Evolutionary conservation across 148 eudicot genomes (phyloP), one percentile per base, ranked within the genome.

Genomic region (Camellia japonica): DNA sequence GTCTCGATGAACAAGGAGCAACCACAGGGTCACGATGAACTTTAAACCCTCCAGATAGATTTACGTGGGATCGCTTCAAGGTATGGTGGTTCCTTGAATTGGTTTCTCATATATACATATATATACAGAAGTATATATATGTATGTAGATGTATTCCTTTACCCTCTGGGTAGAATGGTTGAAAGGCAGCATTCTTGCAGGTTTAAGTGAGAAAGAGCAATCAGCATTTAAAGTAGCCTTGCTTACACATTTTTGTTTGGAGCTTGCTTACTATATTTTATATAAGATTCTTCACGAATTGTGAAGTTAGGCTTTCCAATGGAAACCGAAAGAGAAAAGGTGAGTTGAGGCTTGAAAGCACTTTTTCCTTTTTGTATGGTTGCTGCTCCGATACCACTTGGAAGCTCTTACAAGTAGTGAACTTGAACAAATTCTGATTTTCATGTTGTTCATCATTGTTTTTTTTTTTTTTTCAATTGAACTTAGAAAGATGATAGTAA

Each of bases 21-120:
- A 77, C 93, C 93, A 0, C 80, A 73, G 49, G 78, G 73, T 47
- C 98, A 89, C 11, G 99, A 95, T 74, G 99, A 95, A 85, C 91
- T 95, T 38, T 86, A 81, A 82, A 61, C 62, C 10, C 42, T 66
- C 70, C 11, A 12, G 7, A 18, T 63, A 71, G 16, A 72, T 0
- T 19, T 42, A 38, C 46, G 72, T 84, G 80, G 80, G 61, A 68
- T 73, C 9, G 13, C 38, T 52, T 7, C 10, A 11, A 19, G 41
- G 75, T 68, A 67, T 54, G 60, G 66, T 54, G 64, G 23, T 55
- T 42, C 23, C 64, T 71, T 68, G 62, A 79, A 46, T 46, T 79
- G 46, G 49, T 69, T 79, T 43, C 52, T 79, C 38, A 41, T 52
- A 58, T 52, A 47, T 13, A 49, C 7, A 2, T 49, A 49, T 0